Conservation (phyloP, 768 basidiomycete genomes). For the Boletus insuetus region DNA sequence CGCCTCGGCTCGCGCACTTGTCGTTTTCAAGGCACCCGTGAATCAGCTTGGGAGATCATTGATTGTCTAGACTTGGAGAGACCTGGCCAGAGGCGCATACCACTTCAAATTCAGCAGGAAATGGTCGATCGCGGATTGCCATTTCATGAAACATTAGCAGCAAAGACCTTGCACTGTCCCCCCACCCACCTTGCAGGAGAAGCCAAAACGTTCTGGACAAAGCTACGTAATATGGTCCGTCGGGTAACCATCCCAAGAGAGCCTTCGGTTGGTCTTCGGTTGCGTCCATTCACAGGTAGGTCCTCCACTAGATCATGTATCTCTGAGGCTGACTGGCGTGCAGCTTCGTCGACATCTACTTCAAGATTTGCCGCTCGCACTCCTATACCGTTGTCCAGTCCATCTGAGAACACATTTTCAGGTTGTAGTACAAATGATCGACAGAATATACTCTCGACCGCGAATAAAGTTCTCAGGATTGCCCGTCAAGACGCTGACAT, state of each 20-base stretch:
- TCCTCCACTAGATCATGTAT: background rate
- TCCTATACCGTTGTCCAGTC: background rate
- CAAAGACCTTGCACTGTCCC: conserved; percentile 10
- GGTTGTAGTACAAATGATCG: background rate
- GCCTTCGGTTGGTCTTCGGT: too few relatives aligned
- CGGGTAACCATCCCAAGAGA: background rate
- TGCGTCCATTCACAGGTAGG: background rate
- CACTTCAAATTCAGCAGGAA: conserved; percentile 19
- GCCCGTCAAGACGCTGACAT: conserved; percentile 9
- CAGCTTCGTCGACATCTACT: background rate
- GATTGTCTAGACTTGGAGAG: background rate
- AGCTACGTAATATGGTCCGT: background rate
- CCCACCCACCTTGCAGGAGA: conserved; percentile 1
- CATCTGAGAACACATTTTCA: background rate
- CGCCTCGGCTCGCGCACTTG: too few relatives aligned
- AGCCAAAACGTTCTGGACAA: conserved; percentile 5
- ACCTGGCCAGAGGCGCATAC: background rate
- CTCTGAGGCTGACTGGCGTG: background rate
- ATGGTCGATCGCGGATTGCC: conserved; percentile 12
- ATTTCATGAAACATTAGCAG: conserved; percentile 14
- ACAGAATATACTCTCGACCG: background rate
- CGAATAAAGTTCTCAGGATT: conserved; percentile 4
- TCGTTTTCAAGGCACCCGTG: too few relatives aligned
- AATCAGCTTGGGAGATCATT: background rate
- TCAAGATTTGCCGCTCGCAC: background rate